Base-by-base conservation (phyloP, 2,329 filamentous ascomycete species). In the Chaetomiaceae sp. region DNA sequence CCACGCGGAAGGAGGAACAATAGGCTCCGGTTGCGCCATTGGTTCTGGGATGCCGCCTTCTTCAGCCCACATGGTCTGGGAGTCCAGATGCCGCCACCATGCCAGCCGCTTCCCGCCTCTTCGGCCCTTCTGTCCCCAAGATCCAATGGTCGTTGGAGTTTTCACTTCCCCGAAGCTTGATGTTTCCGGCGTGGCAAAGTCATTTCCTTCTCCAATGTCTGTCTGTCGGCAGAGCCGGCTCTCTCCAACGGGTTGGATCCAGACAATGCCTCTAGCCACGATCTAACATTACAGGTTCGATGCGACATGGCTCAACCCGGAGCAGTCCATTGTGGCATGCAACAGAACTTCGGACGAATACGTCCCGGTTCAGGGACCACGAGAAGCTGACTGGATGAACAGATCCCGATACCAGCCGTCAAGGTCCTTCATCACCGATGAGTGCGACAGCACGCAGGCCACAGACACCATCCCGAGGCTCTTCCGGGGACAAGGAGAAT, bases 261-360 rank as follows among this genome's bases (percentile, higher is more conserved):
- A 32, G 18, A 34, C 40, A 33, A 6, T 25, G 8, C 16, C 21
- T 42, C 48, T 51, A 33, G 38, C 20, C 20, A n/a, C 23, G 8
- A 25, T 6, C 20, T 32, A 46, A 25, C 38, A 48, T 18, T 20
- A 29, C 25, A 44, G 45, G 21, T 23, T 27, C 32, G 37, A 57
- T 60, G 48, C 51, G 21, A 55, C 56, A 16, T 36, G 29, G 48
- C 48, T 44, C 30, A 49, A 51, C 50, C 40, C 38, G 32, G 48
- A 32, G 25, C 42, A 21, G 30, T 10, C 47, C 47, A 32, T 23
- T 42, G 46, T 52, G 7, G 44, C 44, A 58, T 43, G 21, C 14
- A 40, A 37, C 47, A 42, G 29, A 43, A 36, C 32, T 27, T 48
- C 58, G 60, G 60, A 61, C 54, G 51, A 57, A 50, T 46, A 53